phyloP scores from a whole-genome alignment of 2,329 filamentous ascomycete genomes.

The Penicillium thymicola region DNA sequence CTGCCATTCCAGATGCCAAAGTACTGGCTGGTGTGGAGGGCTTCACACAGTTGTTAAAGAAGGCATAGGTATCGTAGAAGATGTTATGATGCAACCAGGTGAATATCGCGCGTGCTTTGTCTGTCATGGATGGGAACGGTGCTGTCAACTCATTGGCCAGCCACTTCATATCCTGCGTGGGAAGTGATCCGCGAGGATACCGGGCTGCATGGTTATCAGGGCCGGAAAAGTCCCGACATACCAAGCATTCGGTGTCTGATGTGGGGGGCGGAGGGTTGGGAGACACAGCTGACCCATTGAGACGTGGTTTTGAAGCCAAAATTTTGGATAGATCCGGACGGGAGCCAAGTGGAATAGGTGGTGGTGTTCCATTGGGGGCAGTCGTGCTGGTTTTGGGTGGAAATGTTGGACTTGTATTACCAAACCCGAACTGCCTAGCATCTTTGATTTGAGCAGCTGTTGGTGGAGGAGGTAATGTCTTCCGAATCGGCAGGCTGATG shows the following conservation, averaged over 20 bases:
- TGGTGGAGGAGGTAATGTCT: conserved; percentile 34
- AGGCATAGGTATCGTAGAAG: conserved; percentile 73
- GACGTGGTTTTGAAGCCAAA: conserved; percentile 52
- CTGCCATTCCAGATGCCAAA: conserved; percentile 72
- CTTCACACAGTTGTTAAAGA: conserved; percentile 69
- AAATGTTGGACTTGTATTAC: conserved; percentile 36
- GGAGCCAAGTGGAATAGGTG: conserved; percentile 54
- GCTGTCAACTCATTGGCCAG: conserved; percentile 74
- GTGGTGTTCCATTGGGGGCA: conserved; percentile 28
- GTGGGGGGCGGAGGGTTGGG: conserved; percentile 15
- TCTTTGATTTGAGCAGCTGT: conserved; percentile 32
- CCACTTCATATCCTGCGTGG: conserved; percentile 65
- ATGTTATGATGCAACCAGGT: conserved; percentile 96
- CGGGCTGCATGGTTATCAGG: conserved; percentile 75
- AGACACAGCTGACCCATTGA: conserved; percentile 20
- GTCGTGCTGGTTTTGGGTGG: conserved; percentile 16
- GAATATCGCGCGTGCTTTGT: conserved; percentile 91
- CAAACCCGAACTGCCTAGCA: conserved; percentile 47
- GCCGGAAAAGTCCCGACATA: conserved; percentile 82
- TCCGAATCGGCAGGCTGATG: conserved; percentile 25
- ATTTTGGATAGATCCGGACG: conserved; percentile 58
- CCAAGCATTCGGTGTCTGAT: conserved; percentile 57
- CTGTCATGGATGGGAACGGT: conserved; percentile 76
- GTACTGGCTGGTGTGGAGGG: conserved; percentile 68
- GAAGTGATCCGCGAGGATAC: conserved; percentile 70